A percentile compares a stretch with the other conserved stretches of the same genome.
Evolutionary conservation across 225 moss, liverwort and hornwort genomes (phyloP).

Genomic region (Physcomitrium patens): DNA sequence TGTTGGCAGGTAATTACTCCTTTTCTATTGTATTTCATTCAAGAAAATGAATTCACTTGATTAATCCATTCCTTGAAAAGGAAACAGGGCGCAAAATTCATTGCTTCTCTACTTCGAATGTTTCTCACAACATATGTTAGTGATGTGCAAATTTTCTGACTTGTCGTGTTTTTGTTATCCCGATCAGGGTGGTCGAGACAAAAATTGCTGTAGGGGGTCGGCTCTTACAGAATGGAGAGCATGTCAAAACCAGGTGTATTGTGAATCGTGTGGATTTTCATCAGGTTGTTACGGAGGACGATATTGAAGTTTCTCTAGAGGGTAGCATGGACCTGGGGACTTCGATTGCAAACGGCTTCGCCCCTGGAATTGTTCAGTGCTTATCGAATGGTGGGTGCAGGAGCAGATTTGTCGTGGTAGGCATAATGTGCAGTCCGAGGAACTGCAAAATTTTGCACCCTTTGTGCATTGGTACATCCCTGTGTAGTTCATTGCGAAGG

Average conservation of each 20-base stretch:
- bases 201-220: constrained; percentile 58
- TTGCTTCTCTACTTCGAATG: constrained; percentile 6
- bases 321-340: constrained; percentile 56
- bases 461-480: constrained; percentile 10
- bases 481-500: constrained; percentile 4
- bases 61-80: constrained; percentile 1
- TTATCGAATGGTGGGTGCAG: constrained; percentile 51
- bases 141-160: constrained; percentile 24
- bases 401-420: constrained; percentile 5
- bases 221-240: constrained; percentile 50
- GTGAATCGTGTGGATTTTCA: constrained; percentile 53
- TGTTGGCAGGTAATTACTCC: constrained; percentile 48
- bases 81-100: neutral
- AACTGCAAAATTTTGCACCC: constrained; percentile 13
- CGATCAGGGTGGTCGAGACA: constrained; percentile 43
- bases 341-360: constrained; percentile 57
- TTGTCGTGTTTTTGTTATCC: constrained; percentile 1
- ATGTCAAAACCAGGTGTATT: constrained; percentile 58
- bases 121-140: constrained; percentile 8
- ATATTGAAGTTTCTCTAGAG: constrained; percentile 56
- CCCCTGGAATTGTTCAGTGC: constrained; percentile 58
- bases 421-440: constrained; percentile 29
- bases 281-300: constrained; percentile 61
- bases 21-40: constrained; percentile 7
- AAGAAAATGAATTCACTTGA: neutral